Evolutionary conservation across 345 rosid species (phyloP).

Genomic region (Kandelia obovata): DNA sequence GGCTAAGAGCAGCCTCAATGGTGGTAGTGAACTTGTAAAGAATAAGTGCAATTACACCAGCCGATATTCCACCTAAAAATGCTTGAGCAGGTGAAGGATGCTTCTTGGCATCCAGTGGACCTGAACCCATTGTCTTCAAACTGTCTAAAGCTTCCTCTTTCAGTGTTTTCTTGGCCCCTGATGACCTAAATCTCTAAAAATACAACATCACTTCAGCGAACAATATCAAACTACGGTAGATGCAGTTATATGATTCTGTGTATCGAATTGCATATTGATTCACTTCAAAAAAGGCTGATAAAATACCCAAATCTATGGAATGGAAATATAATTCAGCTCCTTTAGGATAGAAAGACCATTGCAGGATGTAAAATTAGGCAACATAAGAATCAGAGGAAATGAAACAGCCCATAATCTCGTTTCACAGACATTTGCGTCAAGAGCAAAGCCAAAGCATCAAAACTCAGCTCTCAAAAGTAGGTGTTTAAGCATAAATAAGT

Average conservation of each 20-base stretch:
- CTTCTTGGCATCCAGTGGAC: slow-evolving; percentile 48
- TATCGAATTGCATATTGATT: neutral
- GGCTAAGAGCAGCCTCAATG: slow-evolving; percentile 69
- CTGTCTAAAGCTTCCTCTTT: slow-evolving; percentile 76
- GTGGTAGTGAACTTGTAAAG: slow-evolving; percentile 85
- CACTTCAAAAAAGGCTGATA: neutral
- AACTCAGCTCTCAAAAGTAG: neutral
- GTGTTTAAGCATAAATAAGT: neutral
- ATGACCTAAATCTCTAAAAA: slow-evolving; percentile 67
- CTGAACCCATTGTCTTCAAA: slow-evolving; percentile 58
- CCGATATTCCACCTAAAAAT: slow-evolving; percentile 69
- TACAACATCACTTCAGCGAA: slow-evolving; percentile 13
- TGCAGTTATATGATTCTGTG: neutral
- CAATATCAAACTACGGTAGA: neutral
- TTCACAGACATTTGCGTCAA: neutral
- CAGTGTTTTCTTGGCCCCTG: slow-evolving; percentile 61
- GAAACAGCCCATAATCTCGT: neutral
- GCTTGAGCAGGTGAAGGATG: slow-evolving; percentile 74
- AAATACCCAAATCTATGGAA: neutral
- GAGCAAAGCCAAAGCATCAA: neutral
- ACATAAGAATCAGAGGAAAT: neutral
- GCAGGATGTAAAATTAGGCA: no score
- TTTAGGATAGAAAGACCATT: neutral
- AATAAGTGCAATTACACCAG: slow-evolving; percentile 74
- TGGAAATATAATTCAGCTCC: neutral